Evolutionary conservation across 208 protist genomes (phyloP).

Genomic region (Naegleria fowleri): DNA sequence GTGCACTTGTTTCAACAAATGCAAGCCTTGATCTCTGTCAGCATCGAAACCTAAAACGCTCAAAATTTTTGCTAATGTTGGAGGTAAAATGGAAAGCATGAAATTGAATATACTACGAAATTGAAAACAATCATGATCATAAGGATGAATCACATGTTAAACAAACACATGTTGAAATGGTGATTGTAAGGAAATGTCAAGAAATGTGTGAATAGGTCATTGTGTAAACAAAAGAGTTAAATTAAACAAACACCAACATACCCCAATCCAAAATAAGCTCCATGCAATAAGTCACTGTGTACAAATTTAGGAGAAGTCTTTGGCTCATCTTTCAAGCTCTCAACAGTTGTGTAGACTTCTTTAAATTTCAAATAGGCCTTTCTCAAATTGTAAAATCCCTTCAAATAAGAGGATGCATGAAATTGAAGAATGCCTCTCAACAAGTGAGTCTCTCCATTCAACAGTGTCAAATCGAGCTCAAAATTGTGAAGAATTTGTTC

Average conservation of each 20-base stretch:
- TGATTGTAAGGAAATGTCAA: no score
- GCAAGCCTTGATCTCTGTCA: neutral
- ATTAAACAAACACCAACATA: neutral
- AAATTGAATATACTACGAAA: neutral
- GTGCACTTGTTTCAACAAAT: neutral
- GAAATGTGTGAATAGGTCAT: no score
- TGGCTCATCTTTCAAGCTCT: neutral
- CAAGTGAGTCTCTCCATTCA: neutral
- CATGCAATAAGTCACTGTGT: neutral
- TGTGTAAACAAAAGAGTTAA: no score
- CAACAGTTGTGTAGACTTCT: neutral
- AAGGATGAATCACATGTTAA: no score
- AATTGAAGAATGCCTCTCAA: neutral
- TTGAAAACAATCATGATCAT: no score
- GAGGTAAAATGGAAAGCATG: neutral
- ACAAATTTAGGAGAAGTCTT: neutral
- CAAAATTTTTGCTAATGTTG: neutral
- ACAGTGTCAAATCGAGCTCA: neutral
- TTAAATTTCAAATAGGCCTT: neutral
- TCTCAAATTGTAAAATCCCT: neutral
- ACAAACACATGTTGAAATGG: no score
- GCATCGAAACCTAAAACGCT: neutral
- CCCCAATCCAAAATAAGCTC: neutral
- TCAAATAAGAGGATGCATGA: neutral
- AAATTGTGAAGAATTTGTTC: slow-evolving; percentile 4